A percentile compares a stretch with the other conserved stretches of the same genome.
These are phyloP conservation scores for Knoxdaviesia proteae DNA, from an alignment of 2,329 filamentous ascomycete species.

Conservation along the genomic window DNA sequence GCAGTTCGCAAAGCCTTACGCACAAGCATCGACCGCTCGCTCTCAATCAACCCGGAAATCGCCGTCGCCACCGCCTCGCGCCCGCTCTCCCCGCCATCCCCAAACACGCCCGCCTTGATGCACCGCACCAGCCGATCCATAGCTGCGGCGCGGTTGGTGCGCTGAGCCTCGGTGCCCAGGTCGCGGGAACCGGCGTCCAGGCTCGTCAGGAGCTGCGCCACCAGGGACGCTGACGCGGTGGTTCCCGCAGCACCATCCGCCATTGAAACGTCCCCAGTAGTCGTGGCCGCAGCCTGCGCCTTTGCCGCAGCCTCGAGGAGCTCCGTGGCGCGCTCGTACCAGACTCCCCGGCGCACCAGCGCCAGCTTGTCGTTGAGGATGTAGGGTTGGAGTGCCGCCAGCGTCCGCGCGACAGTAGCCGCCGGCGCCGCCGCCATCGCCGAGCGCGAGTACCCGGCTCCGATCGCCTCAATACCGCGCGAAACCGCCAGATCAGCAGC, in stretches of 20 bases:
- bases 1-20: conserved; percentile 20
- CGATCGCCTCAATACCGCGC: conserved; percentile 24
- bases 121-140: conserved; percentile 19
- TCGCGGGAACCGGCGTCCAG: conserved; percentile 25
- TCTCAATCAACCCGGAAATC: conserved; percentile 14
- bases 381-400: conserved; percentile 18
- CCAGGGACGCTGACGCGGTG: conserved; percentile 1
- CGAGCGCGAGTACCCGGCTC: conserved; percentile 17
- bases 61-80: conserved; percentile 12
- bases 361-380: conserved; percentile 17
- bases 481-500: no score
- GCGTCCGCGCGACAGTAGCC: conserved; percentile 18
- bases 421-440: conserved; percentile 16
- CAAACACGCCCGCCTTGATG: conserved; percentile 22
- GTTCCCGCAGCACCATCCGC: no score
- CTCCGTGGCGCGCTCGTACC: conserved; percentile 28
- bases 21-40: conserved; percentile 24
- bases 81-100: conserved; percentile 8
- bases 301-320: conserved; percentile 20
- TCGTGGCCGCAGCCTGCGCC: conserved; percentile 7
- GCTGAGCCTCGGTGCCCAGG: conserved; percentile 29
- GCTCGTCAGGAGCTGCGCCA: conserved; percentile 21
- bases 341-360: conserved; percentile 24
- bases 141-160: conserved; percentile 24
- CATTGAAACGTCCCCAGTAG: not conserved